These are phyloP conservation scores for Nicotiana knightiana DNA, from an alignment of 257 asterid genomes.

Conservation along the genomic window DNA sequence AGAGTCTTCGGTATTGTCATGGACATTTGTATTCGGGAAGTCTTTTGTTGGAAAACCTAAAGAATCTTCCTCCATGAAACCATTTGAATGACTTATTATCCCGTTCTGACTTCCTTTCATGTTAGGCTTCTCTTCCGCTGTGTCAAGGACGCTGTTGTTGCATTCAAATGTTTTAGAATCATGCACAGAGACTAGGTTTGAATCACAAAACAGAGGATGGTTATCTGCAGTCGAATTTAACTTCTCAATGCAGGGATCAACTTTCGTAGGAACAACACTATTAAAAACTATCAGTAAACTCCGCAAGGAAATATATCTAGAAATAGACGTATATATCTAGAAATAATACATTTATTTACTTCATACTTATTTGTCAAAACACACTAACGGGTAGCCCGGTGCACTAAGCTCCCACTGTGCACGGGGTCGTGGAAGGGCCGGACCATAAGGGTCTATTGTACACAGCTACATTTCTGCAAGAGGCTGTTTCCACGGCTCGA, in stretches of 20 bases:
- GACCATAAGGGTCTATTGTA: no score
- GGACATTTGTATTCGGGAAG: constrained; percentile 26
- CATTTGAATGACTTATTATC: constrained; percentile 30
- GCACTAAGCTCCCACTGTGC: no score
- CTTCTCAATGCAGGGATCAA: constrained; percentile 8
- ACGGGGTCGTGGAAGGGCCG: no score
- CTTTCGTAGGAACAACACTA: not conserved
- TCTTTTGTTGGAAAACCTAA: constrained; percentile 31
- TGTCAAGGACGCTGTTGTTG: constrained; percentile 36
- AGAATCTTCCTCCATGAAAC: constrained; percentile 26
- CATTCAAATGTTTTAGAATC: constrained; percentile 28
- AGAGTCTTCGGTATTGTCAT: constrained; percentile 15
- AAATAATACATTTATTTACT: no score
- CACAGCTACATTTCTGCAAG: no score
- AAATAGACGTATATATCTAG: no score
- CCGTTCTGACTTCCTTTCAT: constrained; percentile 58
- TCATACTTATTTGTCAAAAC: not conserved
- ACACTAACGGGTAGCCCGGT: no score
- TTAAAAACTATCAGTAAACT: not conserved
- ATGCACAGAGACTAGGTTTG: constrained; percentile 4
- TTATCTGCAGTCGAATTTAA: constrained; percentile 7
- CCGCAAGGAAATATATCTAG: not conserved
- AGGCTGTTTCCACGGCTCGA: no score
- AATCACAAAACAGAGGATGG: not conserved
- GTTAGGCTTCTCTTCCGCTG: constrained; percentile 35